Evolutionary conservation across 768 basidiomycete genomes (phyloP).

Genomic region (Amanita muscaria): DNA sequence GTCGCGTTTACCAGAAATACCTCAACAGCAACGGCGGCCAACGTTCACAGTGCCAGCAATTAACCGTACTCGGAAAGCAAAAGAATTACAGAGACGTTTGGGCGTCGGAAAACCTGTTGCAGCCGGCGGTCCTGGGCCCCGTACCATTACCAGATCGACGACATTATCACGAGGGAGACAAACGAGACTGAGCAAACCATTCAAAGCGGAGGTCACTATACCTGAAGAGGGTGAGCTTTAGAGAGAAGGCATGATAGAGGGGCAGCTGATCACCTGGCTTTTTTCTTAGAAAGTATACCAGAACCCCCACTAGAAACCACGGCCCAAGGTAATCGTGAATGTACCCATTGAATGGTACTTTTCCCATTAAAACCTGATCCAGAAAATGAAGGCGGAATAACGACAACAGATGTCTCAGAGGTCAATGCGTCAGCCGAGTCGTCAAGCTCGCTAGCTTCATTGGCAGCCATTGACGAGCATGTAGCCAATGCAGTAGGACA

Average conservation of each 20-base stretch:
- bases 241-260: conserved; percentile 31
- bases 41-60: conserved; percentile 21
- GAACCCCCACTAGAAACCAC: conserved; percentile 9
- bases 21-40: conserved; percentile 13
- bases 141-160: conserved; percentile 52
- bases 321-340: neutral
- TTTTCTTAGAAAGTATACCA: conserved; percentile 15
- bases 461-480: conserved; percentile 19
- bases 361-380: neutral
- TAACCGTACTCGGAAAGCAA: conserved; percentile 56
- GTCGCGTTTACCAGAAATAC: conserved; percentile 6
- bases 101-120: conserved; percentile 64
- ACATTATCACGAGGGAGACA: conserved; percentile 42
- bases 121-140: conserved; percentile 60
- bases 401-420: neutral
- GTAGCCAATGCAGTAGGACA: conserved; percentile 28
- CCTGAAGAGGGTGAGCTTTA: conserved; percentile 20
- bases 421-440: neutral
- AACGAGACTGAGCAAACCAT: conserved; percentile 39
- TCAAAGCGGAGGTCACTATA: conserved; percentile 51
- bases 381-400: neutral
- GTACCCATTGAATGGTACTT: neutral
- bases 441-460: conserved; percentile 13
- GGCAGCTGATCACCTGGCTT: neutral
- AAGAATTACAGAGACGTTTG: conserved; percentile 58